phyloP scores from a whole-genome alignment of 345 rosid species.

The Iberis pinnata region DNA sequence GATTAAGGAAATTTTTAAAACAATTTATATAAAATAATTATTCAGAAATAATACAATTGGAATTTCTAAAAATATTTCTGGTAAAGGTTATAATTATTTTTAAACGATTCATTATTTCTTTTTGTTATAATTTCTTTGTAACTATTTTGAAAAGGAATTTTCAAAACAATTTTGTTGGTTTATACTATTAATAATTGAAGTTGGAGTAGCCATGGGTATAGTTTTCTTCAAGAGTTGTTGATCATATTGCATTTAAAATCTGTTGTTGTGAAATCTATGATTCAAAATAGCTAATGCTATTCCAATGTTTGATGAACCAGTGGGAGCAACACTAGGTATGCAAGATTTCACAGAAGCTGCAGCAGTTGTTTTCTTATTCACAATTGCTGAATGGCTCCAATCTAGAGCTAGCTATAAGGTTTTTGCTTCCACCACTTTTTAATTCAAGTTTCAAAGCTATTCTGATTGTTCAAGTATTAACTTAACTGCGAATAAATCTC shows the following conservation, averaged over 20 bases:
- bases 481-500: slow-evolving; percentile 11
- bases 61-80: no score
- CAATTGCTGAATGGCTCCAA: slow-evolving; percentile 83
- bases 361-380: slow-evolving; percentile 77
- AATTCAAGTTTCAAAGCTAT: not conserved
- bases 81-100: no score
- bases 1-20: no score
- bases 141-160: no score
- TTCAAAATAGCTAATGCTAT: not conserved
- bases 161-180: no score
- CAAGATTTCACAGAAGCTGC: slow-evolving; percentile 74
- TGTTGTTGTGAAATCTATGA: slow-evolving; percentile 1
- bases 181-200: not conserved
- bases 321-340: slow-evolving; percentile 71
- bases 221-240: not conserved
- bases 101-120: no score
- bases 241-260: slow-evolving; percentile 1
- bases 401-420: slow-evolving; percentile 90
- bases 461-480: not conserved
- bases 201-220: no score
- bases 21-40: no score
- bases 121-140: no score
- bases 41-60: no score
- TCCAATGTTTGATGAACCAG: slow-evolving; percentile 35
- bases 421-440: not conserved